These are phyloP conservation scores for Umbilicaria muhlenbergii DNA, from an alignment of 495 filamentous ascomycete genomes.

Conservation along the genomic window DNA sequence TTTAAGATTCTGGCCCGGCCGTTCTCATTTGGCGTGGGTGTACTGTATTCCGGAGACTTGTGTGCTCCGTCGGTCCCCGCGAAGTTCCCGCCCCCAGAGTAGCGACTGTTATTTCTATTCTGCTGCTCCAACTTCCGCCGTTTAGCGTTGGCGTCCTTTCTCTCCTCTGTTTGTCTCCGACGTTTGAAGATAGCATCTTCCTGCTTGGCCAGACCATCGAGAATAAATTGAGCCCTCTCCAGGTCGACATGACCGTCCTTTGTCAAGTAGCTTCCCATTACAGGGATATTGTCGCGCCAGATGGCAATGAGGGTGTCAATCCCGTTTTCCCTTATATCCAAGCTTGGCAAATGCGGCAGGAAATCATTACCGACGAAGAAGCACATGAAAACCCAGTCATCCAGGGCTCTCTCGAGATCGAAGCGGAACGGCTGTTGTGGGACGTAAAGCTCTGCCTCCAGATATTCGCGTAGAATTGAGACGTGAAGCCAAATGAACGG, in stretches of 20 bases:
- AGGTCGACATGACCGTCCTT: constrained; percentile 88
- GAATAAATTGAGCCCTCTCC: constrained; percentile 70
- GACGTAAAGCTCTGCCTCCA: constrained; percentile 75
- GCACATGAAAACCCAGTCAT: constrained; percentile 99
- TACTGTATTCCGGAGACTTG: constrained; percentile 32
- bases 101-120: constrained; percentile 32
- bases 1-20: constrained; percentile 14
- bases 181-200: constrained; percentile 89
- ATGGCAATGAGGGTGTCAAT: constrained; percentile 93
- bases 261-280: constrained; percentile 90
- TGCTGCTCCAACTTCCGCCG: constrained; percentile 56
- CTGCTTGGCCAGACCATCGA: constrained; percentile 80
- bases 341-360: constrained; percentile 84
- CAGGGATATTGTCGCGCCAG: constrained; percentile 82
- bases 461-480: constrained; percentile 78
- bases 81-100: constrained; percentile 6
- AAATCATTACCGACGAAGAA: constrained; percentile 99
- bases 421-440: constrained; percentile 65
- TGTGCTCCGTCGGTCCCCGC: constrained; percentile 8
- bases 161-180: constrained; percentile 67
- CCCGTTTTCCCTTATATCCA: constrained; percentile 93
- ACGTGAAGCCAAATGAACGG: constrained; percentile 99
- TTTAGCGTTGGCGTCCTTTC: constrained; percentile 60
- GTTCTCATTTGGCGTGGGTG: constrained; percentile 13
- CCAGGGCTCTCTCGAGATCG: constrained; percentile 88